phyloP scores from a whole-genome alignment of 495 filamentous ascomycete genomes.

The Amniculicola lignicola region DNA sequence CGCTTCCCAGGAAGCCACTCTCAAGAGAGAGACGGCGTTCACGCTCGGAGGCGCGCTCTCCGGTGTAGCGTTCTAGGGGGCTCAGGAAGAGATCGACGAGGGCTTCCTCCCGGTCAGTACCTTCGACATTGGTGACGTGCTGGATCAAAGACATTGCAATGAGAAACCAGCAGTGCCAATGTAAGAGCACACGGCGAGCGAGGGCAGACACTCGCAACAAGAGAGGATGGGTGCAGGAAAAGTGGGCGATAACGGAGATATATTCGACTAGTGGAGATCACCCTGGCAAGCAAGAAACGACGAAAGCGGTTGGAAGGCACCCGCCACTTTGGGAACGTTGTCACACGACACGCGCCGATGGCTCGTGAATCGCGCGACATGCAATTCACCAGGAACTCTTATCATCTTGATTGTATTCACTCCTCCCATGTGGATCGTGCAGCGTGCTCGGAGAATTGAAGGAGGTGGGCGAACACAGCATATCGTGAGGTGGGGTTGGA shows the following conservation, averaged over 20 bases:
- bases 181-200: not conserved
- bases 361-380: not conserved
- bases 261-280: constrained; percentile 2
- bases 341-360: not conserved
- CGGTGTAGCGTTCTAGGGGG: constrained; percentile 15
- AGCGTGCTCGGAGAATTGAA: not conserved
- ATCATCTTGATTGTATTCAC: not conserved
- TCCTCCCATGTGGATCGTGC: not conserved
- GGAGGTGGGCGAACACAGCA: too few species aligned
- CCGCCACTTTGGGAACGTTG: not conserved
- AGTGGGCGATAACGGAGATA: constrained; percentile 15
- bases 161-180: constrained; percentile 1
- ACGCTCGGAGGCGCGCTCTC: not conserved
- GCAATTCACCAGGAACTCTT: not conserved
- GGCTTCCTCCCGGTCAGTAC: constrained; percentile 35
- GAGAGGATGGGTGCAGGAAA: not conserved
- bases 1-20: not conserved
- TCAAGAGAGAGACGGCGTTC: constrained; percentile 21
- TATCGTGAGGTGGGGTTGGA: too few species aligned
- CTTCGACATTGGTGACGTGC: constrained; percentile 37
- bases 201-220: not conserved
- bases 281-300: constrained; percentile 5
- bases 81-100: constrained; percentile 26
- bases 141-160: constrained; percentile 38
- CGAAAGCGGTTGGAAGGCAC: not conserved